Percentiles rank a stretch among this genome's conserved stretches.
Conservation (phyloP, 768 basidiomycete genomes). For the Mycena sanguinolenta region DNA sequence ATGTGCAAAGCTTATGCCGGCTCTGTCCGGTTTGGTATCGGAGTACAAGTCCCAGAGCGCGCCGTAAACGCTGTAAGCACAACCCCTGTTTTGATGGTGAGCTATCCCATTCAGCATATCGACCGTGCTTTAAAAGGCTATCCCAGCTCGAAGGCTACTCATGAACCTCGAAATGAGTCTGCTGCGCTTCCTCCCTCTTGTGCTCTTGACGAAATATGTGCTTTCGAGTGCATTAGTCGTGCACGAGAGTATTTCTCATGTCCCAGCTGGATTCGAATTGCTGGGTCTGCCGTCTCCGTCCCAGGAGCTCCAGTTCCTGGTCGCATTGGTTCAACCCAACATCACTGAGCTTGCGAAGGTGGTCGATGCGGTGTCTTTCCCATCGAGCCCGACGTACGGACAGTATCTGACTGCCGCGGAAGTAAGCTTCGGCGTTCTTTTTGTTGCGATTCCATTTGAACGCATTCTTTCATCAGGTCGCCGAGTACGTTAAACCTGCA, state of each 20-base stretch:
- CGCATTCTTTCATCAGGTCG: slow-evolving; percentile 7
- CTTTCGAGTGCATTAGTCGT: slow-evolving; percentile 22
- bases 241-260: slow-evolving; percentile 23
- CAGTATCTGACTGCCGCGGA: slow-evolving; percentile 23
- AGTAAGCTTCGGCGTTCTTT: slow-evolving; percentile 8
- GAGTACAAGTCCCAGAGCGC: too few relatives aligned
- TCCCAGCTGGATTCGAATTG: slow-evolving; percentile 15
- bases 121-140: slow-evolving; percentile 19
- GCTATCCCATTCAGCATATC: slow-evolving; percentile 3
- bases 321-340: slow-evolving; percentile 22
- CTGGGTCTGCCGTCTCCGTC: slow-evolving; percentile 16
- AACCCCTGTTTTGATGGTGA: background rate
- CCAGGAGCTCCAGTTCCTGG: slow-evolving; percentile 20
- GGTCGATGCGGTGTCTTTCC: slow-evolving; percentile 23
- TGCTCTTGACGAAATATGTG: slow-evolving; percentile 8
- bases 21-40: too few relatives aligned
- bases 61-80: too few relatives aligned
- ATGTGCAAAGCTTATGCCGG: too few relatives aligned
- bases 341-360: slow-evolving; percentile 22
- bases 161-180: slow-evolving; percentile 19
- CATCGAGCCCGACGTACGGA: slow-evolving; percentile 22
- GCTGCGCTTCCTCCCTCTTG: slow-evolving; percentile 9
- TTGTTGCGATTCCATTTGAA: background rate
- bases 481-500: slow-evolving; percentile 20
- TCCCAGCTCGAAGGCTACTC: slow-evolving; percentile 8